Evolutionary conservation across 164 flowering plant species (phyloP).

Genomic region (Umbellularia californica): DNA sequence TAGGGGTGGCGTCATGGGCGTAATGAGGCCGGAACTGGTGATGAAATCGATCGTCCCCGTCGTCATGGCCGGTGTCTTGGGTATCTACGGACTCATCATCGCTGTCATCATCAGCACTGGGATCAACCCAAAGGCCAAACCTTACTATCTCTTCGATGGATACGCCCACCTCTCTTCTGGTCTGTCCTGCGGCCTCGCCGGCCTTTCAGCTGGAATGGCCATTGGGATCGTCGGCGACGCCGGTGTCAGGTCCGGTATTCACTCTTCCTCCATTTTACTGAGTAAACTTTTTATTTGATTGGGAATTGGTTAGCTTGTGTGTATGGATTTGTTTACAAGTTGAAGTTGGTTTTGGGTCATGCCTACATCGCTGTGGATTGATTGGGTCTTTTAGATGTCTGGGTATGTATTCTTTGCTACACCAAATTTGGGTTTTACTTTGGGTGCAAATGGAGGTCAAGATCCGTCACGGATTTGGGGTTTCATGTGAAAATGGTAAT

Average conservation of each 20-base stretch:
- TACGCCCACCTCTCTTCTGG: slow-evolving; percentile 87
- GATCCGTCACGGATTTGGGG: no score
- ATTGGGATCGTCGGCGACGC: slow-evolving; percentile 88
- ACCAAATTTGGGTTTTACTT: no score
- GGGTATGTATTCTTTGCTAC: no score
- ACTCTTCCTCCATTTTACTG: neutral
- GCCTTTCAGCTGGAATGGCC: slow-evolving; percentile 92
- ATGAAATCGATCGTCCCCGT: slow-evolving; percentile 91
- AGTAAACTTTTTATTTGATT: neutral
- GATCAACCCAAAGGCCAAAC: slow-evolving; percentile 79
- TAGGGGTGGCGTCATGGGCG: slow-evolving; percentile 93
- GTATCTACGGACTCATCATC: slow-evolving; percentile 79
- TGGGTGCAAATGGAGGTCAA: no score
- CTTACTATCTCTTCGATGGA: slow-evolving; percentile 78
- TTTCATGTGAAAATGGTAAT: no score
- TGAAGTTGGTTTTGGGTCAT: neutral
- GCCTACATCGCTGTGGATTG: no score
- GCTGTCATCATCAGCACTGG: slow-evolving; percentile 89
- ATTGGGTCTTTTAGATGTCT: no score
- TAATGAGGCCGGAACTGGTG: slow-evolving; percentile 88
- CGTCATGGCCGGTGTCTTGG: slow-evolving; percentile 92
- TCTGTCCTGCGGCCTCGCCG: slow-evolving; percentile 87
- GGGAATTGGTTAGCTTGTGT: neutral
- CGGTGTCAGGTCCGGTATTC: slow-evolving; percentile 52
- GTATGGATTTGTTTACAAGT: neutral